Percentiles rank a stretch among this genome's conserved stretches.
Conservation (phyloP, 768 basidiomycete species). For the Naganishia vaughanmartiniae region DNA sequence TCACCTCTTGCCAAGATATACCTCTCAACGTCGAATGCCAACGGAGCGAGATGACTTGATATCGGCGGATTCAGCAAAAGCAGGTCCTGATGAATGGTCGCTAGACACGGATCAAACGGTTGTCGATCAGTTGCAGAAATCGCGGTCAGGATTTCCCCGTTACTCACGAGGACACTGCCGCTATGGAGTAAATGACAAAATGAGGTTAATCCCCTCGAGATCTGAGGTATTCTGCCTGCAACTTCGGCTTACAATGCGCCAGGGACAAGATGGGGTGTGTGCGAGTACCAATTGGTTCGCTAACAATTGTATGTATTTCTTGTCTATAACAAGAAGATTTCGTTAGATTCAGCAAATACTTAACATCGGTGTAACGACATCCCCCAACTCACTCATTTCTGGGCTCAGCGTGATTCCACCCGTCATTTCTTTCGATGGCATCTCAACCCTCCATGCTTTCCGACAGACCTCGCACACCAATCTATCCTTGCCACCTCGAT, state of each 20-base stretch:
- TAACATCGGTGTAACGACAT: neutral
- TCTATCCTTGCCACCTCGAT: constrained; percentile 21
- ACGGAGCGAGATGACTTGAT: constrained; percentile 17
- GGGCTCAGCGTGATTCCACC: constrained; percentile 9
- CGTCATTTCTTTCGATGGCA: neutral
- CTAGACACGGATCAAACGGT: neutral
- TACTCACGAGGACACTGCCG: constrained; percentile 22
- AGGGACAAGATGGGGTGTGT: constrained; percentile 6
- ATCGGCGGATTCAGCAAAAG: constrained; percentile 17
- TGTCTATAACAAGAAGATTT: neutral
- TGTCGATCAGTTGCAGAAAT: neutral
- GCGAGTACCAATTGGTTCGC: constrained; percentile 11
- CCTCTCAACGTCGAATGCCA: constrained; percentile 6
- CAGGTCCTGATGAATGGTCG: constrained; percentile 8
- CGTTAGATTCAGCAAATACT: neutral
- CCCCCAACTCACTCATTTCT: constrained; percentile 1
- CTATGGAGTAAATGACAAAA: neutral
- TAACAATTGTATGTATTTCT: constrained; percentile 1
- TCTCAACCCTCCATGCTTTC: constrained; percentile 16
- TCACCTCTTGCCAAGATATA: constrained; percentile 8
- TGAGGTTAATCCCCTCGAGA: neutral
- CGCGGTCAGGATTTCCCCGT: neutral
- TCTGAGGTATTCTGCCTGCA: neutral
- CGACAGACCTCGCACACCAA: constrained; percentile 4
- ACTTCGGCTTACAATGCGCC: constrained; percentile 7